Conservation (phyloP, 768 basidiomycete genomes). For the Panaeolus papilionaceus region DNA sequence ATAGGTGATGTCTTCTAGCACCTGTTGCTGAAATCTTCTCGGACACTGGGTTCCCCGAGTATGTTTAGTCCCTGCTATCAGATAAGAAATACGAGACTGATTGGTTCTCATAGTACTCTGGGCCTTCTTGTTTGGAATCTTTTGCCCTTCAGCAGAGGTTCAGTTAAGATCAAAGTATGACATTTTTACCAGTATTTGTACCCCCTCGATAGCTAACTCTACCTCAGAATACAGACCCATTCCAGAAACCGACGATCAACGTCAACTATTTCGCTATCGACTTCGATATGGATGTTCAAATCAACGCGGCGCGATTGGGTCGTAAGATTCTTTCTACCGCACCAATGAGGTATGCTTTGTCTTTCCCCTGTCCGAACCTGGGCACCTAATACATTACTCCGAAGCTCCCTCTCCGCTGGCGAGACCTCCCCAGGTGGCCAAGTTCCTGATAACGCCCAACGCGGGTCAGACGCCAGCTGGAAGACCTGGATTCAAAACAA, state of each 20-base stretch:
- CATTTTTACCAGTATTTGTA: neutral
- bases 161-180: conserved; percentile 13
- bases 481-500: conserved; percentile 44
- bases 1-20: neutral
- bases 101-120: neutral
- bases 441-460: conserved; percentile 46
- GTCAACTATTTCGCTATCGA: conserved; percentile 13
- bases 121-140: conserved; percentile 8
- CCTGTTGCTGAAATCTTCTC: conserved; percentile 18
- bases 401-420: neutral
- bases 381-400: neutral
- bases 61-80: neutral
- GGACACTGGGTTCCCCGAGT: conserved; percentile 15
- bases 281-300: conserved; percentile 10
- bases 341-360: neutral
- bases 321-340: neutral
- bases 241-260: conserved; percentile 14
- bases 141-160: conserved; percentile 14
- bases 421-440: neutral
- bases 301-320: neutral
- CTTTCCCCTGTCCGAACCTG: neutral
- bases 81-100: neutral
- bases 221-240: conserved; percentile 1
- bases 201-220: neutral
- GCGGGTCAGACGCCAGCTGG: conserved; percentile 54